Conservation (phyloP, 371 early-diverging fungal genomes). For the Phascolomyces articulosus region DNA sequence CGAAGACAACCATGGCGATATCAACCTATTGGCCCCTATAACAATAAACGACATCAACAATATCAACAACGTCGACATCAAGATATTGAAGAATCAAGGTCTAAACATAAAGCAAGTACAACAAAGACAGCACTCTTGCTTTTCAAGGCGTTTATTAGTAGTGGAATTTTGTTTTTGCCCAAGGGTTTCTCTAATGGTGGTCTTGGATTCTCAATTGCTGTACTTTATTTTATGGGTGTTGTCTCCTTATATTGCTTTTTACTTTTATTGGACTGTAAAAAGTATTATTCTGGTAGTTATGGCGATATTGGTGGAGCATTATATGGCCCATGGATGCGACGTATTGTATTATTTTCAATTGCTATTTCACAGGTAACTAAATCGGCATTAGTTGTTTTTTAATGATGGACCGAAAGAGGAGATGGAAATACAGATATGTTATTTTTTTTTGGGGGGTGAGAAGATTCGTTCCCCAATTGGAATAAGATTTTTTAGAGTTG, state of each 20-base stretch:
- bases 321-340: constrained; percentile 82
- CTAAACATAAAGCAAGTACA: constrained; percentile 39
- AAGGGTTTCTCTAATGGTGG: constrained; percentile 85
- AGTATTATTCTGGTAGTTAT: constrained; percentile 75
- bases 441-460: too few relatives aligned
- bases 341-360: constrained; percentile 79
- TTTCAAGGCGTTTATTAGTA: constrained; percentile 80
- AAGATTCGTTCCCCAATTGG: too few relatives aligned
- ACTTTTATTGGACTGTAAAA: constrained; percentile 69
- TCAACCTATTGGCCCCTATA: neutral
- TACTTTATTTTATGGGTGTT: constrained; percentile 66
- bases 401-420: too few relatives aligned
- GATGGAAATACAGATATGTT: too few relatives aligned
- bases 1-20: constrained; percentile 4
- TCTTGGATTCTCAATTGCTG: constrained; percentile 65
- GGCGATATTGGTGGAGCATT: constrained; percentile 89
- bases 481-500: too few relatives aligned
- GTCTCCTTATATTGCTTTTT: constrained; percentile 73
- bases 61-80: neutral
- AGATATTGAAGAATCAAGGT: constrained; percentile 7
- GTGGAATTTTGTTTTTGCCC: constrained; percentile 81
- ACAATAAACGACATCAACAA: neutral
- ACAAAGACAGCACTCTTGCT: constrained; percentile 66
- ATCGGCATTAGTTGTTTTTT: neutral
- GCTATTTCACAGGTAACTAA: constrained; percentile 73